Conservation (phyloP, 2,329 filamentous ascomycete genomes). For the Colletotrichum simmondsii region DNA sequence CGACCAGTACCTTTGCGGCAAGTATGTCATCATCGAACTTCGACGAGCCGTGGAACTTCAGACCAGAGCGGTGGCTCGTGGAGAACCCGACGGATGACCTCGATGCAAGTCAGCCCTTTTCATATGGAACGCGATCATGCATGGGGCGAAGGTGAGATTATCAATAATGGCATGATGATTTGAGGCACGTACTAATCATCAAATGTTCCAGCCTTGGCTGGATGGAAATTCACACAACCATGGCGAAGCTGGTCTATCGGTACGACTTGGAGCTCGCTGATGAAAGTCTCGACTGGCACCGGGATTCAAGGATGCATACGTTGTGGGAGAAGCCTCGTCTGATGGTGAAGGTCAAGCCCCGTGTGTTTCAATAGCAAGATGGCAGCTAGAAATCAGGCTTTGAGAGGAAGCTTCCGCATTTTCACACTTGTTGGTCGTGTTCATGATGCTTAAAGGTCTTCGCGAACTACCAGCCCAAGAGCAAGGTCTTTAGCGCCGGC, state of each 20-base stretch:
- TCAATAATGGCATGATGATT: not conserved
- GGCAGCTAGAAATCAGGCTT: too few species aligned
- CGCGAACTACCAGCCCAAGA: too few species aligned
- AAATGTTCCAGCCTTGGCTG: not conserved
- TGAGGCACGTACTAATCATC: not conserved
- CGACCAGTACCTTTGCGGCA: not conserved
- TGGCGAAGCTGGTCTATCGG: not conserved
- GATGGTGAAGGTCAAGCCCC: not conserved
- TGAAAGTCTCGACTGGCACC: not conserved
- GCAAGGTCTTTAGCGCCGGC: too few species aligned
- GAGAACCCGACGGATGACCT: not conserved
- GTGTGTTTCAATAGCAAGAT: too few species aligned
- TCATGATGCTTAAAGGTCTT: too few species aligned
- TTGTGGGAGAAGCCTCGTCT: constrained; percentile 4
- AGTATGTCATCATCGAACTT: not conserved
- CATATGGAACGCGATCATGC: not conserved
- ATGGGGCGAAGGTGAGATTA: not conserved
- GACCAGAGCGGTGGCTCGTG: not conserved
- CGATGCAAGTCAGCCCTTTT: constrained; percentile 12
- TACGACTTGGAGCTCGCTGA: not conserved
- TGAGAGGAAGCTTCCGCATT: too few species aligned
- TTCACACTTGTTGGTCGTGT: too few species aligned
- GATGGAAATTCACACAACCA: not conserved
- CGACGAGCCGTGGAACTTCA: not conserved
- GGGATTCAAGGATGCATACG: not conserved